A percentile compares a stretch with the other conserved stretches of the same genome.
Conservation (phyloP, 2,329 filamentous ascomycete species). For the Calonectria leucothoes region DNA sequence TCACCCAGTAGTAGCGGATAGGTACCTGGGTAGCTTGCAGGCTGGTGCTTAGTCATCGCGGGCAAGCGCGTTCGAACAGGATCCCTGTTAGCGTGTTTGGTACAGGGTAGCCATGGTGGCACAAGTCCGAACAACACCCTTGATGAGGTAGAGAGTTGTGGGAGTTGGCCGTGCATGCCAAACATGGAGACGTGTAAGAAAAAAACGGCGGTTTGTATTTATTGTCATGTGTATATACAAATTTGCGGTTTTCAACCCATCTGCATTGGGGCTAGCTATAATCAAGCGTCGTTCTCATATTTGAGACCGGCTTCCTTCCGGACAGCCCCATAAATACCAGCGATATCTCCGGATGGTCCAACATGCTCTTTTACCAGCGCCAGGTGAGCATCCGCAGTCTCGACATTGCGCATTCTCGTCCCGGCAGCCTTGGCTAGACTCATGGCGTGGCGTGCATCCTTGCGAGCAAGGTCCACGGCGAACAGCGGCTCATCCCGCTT, state of each 20-base stretch:
- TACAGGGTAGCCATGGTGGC: not conserved
- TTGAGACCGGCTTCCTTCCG: conserved; percentile 79
- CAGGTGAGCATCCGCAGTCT: conserved; percentile 77
- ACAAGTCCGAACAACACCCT: not conserved
- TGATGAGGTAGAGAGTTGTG: not conserved
- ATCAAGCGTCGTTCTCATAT: conserved; percentile 70
- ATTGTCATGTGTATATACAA: not conserved
- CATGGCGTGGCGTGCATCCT: conserved; percentile 83
- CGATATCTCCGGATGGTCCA: conserved; percentile 81
- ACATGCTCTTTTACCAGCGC: conserved; percentile 73
- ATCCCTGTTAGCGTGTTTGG: not conserved
- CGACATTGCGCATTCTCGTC: conserved; percentile 70
- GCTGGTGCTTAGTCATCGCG: conserved; percentile 11
- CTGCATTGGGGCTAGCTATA: too few species aligned
- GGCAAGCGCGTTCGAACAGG: too few species aligned
- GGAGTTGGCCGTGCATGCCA: not conserved
- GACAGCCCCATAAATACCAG: conserved; percentile 84
- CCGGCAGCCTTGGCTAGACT: conserved; percentile 73
- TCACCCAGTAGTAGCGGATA: conserved; percentile 29
- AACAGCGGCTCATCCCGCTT: conserved; percentile 84
- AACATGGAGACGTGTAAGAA: not conserved
- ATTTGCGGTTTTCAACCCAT: not conserved
- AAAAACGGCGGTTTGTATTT: not conserved
- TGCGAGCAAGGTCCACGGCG: conserved; percentile 82
- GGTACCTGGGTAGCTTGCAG: not conserved